Evolutionary conservation across 768 basidiomycete genomes (phyloP).

Genomic region (Lentinus brumalis): DNA sequence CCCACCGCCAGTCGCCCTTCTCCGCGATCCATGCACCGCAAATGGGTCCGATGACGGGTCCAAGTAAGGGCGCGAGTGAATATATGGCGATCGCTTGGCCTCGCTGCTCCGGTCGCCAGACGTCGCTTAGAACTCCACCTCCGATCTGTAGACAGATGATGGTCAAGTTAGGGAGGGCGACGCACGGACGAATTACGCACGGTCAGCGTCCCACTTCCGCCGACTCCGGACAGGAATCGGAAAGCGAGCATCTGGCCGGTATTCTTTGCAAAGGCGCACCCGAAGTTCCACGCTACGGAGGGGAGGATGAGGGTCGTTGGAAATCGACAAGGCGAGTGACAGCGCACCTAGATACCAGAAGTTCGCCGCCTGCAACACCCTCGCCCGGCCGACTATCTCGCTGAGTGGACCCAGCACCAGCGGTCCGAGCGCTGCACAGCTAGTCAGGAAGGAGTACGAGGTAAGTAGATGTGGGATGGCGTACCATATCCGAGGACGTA

Average conservation of each 20-base stretch:
- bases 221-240: conserved; percentile 70
- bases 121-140: conserved; percentile 67
- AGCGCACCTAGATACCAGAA: conserved; percentile 62
- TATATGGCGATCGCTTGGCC: conserved; percentile 67
- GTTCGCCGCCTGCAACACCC: conserved; percentile 63
- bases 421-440: conserved; percentile 47
- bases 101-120: conserved; percentile 61
- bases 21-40: conserved; percentile 72
- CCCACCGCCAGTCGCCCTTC: conserved; percentile 72
- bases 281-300: conserved; percentile 58
- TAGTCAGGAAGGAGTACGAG: too few species aligned
- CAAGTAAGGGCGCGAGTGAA: conserved; percentile 64
- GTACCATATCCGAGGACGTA: conserved; percentile 61
- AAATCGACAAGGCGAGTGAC: not conserved
- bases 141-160: conserved; percentile 39
- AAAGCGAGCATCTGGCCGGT: conserved; percentile 62
- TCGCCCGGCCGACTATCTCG: conserved; percentile 70
- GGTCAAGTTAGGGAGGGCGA: not conserved
- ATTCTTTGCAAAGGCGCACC: conserved; percentile 58
- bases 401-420: conserved; percentile 61
- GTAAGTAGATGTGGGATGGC: conserved; percentile 12
- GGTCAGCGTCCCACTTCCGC: conserved; percentile 69
- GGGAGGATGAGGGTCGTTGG: not conserved
- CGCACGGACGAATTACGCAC: conserved; percentile 22
- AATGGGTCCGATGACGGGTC: conserved; percentile 65